A percentile compares a stretch with the other conserved stretches of the same genome.
phyloP scores from a whole-genome alignment of 306 rosid genomes.

The Sicyos edulis region DNA sequence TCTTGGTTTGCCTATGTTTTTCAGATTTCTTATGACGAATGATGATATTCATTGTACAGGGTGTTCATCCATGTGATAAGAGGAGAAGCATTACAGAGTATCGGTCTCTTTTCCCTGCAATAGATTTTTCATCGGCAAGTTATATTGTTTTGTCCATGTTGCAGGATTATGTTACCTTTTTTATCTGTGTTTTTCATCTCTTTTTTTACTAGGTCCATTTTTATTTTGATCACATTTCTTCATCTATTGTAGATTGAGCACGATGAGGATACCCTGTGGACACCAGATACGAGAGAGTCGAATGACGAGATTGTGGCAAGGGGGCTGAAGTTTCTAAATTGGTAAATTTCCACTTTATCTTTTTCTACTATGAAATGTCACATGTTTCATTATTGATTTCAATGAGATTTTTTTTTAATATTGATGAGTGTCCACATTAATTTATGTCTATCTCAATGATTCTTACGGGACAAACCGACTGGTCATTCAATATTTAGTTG shows the following conservation, averaged over 20 bases:
- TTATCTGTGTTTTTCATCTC: neutral
- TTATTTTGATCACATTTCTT: constrained; percentile 20
- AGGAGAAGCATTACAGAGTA: constrained; percentile 72
- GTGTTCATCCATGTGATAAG: constrained; percentile 89
- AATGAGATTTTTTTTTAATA: neutral
- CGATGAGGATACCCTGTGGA: constrained; percentile 73
- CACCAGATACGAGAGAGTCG: constrained; percentile 62
- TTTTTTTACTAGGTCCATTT: neutral
- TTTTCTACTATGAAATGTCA: neutral
- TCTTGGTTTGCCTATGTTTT: too few species aligned
- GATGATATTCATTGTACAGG: constrained; percentile 37
- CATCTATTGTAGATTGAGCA: constrained; percentile 51
- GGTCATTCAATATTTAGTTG: too few species aligned
- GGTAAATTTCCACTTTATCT: constrained; percentile 37
- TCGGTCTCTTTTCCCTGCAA: constrained; percentile 66
- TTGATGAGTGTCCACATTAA: too few species aligned
- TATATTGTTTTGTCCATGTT: neutral
- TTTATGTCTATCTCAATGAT: too few species aligned
- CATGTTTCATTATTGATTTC: neutral
- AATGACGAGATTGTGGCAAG: constrained; percentile 70
- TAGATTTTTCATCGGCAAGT: constrained; percentile 75
- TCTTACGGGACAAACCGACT: too few species aligned
- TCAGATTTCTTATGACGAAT: neutral
- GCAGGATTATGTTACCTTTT: constrained; percentile 4
- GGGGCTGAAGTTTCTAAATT: constrained; percentile 71